Evolutionary conservation across 2,329 filamentous ascomycete species (phyloP).

Genomic region (Penicillium aurantiogriseum): DNA sequence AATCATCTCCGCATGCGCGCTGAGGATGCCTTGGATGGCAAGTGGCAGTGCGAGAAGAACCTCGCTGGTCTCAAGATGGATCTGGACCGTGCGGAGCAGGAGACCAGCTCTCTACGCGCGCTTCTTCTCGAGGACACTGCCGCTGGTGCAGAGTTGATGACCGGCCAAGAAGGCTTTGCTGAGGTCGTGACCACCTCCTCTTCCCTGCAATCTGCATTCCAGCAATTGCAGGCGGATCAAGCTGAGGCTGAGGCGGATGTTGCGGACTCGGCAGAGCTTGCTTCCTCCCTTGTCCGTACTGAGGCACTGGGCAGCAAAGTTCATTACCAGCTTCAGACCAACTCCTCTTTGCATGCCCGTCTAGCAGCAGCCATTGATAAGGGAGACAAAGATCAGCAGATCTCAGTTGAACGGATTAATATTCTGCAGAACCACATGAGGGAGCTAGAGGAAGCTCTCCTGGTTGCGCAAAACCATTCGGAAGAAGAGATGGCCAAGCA

Average conservation of each 20-base stretch:
- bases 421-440: slow-evolving; percentile 78
- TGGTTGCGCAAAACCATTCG: slow-evolving; percentile 77
- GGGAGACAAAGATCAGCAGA: slow-evolving; percentile 78
- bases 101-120: slow-evolving; percentile 77
- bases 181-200: slow-evolving; percentile 62
- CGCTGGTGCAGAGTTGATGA: slow-evolving; percentile 61
- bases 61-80: slow-evolving; percentile 91
- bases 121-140: slow-evolving; percentile 79
- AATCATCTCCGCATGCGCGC: slow-evolving; percentile 79
- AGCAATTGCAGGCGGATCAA: slow-evolving; percentile 68
- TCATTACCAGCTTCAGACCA: slow-evolving; percentile 73
- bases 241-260: slow-evolving; percentile 65
- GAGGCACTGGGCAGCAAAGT: slow-evolving; percentile 79
- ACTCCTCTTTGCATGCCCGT: slow-evolving; percentile 70
- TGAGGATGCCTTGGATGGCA: slow-evolving; percentile 91
- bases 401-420: slow-evolving; percentile 78
- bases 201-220: slow-evolving; percentile 71
- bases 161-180: slow-evolving; percentile 43
- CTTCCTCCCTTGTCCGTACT: slow-evolving; percentile 71
- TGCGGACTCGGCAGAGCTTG: slow-evolving; percentile 70
- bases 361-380: slow-evolving; percentile 76
- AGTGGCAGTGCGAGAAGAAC: slow-evolving; percentile 93
- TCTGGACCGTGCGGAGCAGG: slow-evolving; percentile 88
- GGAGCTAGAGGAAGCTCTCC: slow-evolving; percentile 76
- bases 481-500: slow-evolving; percentile 81